These are phyloP conservation scores for Leccinum disarticulatum DNA, from an alignment of 768 basidiomycete genomes.

Conservation along the genomic window DNA sequence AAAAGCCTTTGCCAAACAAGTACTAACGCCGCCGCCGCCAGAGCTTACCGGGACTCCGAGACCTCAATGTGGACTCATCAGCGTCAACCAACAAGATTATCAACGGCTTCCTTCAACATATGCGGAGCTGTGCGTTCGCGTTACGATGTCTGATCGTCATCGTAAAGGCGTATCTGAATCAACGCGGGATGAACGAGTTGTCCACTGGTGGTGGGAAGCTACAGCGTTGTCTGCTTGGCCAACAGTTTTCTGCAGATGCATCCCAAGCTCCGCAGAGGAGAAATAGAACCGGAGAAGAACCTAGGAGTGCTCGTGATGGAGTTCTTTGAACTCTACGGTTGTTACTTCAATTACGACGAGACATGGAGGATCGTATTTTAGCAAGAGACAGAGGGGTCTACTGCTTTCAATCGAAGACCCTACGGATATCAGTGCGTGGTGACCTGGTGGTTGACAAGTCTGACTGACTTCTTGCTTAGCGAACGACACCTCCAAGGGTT, in stretches of 20 bases:
- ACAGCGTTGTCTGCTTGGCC: no score
- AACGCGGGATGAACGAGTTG: no score
- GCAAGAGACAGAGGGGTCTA: constrained; percentile 61
- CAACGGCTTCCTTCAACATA: constrained; percentile 51
- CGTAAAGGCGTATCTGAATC: no score
- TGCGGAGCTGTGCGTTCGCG: no score
- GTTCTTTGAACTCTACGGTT: constrained; percentile 95
- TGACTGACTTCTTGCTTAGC: constrained; percentile 43
- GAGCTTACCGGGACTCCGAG: no score
- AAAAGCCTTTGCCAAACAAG: no score
- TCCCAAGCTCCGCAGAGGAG: constrained; percentile 85
- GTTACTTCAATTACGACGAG: constrained; percentile 83
- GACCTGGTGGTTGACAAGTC: neutral
- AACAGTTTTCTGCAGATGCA: constrained; percentile 53
- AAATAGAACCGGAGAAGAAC: constrained; percentile 82
- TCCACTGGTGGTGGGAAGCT: no score
- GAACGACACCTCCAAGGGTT: constrained; percentile 91
- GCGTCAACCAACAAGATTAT: constrained; percentile 86
- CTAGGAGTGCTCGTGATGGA: constrained; percentile 94
- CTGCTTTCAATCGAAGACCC: constrained; percentile 93
- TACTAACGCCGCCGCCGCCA: no score
- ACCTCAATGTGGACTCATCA: constrained; percentile 94
- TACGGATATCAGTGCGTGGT: constrained; percentile 74
- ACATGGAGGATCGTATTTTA: constrained; percentile 87
- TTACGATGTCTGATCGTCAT: no score